Conservation (phyloP, 148 eudicot species). For the Nyssa sinensis region DNA sequence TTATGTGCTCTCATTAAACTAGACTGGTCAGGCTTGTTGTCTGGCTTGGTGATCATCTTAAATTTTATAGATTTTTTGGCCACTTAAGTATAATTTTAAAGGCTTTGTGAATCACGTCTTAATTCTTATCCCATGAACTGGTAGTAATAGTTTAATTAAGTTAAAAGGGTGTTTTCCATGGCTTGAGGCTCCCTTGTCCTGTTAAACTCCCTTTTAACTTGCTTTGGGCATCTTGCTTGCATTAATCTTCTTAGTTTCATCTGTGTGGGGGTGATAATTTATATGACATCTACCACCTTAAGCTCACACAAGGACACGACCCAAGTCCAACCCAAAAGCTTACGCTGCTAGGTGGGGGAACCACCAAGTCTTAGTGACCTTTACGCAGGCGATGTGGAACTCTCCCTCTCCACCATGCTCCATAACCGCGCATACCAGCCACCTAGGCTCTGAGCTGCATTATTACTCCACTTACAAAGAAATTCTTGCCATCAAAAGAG, state of each 20-base stretch:
- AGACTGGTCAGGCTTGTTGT: not conserved
- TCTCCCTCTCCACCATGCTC: too few relatives aligned
- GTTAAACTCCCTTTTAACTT: not conserved
- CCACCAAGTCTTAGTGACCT: too few relatives aligned
- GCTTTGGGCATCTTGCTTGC: not conserved
- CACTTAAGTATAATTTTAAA: not conserved
- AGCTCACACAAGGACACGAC: too few relatives aligned
- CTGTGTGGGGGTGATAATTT: not conserved
- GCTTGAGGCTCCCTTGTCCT: not conserved
- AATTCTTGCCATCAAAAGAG: too few relatives aligned
- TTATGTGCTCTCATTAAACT: not conserved
- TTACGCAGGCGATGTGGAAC: too few relatives aligned
- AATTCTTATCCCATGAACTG: not conserved
- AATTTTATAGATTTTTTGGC: conserved; percentile 5
- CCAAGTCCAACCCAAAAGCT: too few relatives aligned
- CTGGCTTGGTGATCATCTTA: not conserved
- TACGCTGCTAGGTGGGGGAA: too few relatives aligned
- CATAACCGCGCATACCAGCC: too few relatives aligned
- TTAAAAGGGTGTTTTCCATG: not conserved
- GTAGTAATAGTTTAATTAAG: not conserved
- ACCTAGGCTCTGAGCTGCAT: too few relatives aligned
- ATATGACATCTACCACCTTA: not conserved
- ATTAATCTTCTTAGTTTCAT: not conserved
- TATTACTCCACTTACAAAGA: too few relatives aligned
- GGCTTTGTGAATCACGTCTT: not conserved